Evolutionary conservation across 768 basidiomycete species (phyloP), one percentile per base, ranked within the genome.

Genomic region (Fistulinella prunicolor): DNA sequence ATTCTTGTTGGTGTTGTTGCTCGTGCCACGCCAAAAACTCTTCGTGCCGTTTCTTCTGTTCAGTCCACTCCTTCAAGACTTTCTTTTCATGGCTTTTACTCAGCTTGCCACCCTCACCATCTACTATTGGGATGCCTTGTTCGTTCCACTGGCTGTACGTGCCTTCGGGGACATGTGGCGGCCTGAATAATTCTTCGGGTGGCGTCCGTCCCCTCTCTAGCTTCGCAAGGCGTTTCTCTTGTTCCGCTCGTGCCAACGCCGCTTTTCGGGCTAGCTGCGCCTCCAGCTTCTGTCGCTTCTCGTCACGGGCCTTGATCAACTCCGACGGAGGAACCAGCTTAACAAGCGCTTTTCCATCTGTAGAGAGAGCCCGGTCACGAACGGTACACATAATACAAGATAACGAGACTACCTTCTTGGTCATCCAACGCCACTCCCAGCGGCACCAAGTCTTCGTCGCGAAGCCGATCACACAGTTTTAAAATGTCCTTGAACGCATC

Each of bases 381-480:
- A 12, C 5, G 32, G 14, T 34, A 28, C 26, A 28, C 26, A 28
- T n/a, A n/a, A n/a, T n/a, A 10, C 26, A 28, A 5, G 10, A 28
- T 24, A 28, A 65, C 72, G 42, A 53, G 2, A 44, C 6, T 46
- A 85, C 93, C 93, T 75, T 94, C 92, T 71, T 93, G 91, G 72
- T 99, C 96, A 64, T 98, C 96, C 28, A 99, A 73, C 8, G 94
- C 94, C 6, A 99, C 91, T 8, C 96, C 96, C 42, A 98, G 74
- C n/a, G 93, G 86, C 36, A 94, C 85, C 36, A 97, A 73, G 61
- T 96, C 94, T 28, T 79, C 73, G 63, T 98, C 95, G 14, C 96
- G 82, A 50, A 99, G 77, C 54, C 81, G 83, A 71, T 99, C 96
- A 60, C 85, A 94, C 20, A 96, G 79, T 19, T 81, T 77, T 39